These are phyloP conservation scores for Mycena capillaripes DNA, from an alignment of 768 basidiomycete genomes.

Conservation along the genomic window DNA sequence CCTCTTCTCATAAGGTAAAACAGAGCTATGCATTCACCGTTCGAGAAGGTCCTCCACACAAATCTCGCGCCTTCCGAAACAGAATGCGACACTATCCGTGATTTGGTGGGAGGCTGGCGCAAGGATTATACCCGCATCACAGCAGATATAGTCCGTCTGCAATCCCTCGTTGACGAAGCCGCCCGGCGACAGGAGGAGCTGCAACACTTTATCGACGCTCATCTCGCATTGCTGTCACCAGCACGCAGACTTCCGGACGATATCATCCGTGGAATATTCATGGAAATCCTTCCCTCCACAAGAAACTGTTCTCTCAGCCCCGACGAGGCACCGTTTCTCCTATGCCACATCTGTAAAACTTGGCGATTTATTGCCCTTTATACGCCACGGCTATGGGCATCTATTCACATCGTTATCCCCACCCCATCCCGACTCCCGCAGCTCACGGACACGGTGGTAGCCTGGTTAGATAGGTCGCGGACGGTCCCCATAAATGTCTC, in stretches of 20 bases:
- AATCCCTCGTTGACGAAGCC: background rate
- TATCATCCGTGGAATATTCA: background rate
- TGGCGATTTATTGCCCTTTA: background rate
- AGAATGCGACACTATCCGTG: background rate
- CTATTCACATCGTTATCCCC: background rate
- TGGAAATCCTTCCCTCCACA: background rate
- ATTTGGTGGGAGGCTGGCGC: background rate
- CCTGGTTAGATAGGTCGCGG: background rate
- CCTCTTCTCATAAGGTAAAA: too few species aligned
- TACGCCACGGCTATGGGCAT: background rate
- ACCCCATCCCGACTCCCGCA: background rate
- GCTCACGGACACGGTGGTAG: background rate
- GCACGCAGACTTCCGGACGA: background rate
- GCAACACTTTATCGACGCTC: background rate
- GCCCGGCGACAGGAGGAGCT: background rate
- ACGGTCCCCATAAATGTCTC: background rate
- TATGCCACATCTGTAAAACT: background rate
- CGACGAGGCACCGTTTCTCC: background rate
- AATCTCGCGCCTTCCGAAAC: background rate
- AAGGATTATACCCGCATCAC: background rate
- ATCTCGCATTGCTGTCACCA: background rate
- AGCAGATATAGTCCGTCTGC: background rate
- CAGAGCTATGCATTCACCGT: background rate
- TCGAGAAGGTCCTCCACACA: background rate
- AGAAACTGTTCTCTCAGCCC: background rate